Base-by-base conservation (phyloP, 495 filamentous ascomycete genomes). In the Trichoderma erinaceum region DNA sequence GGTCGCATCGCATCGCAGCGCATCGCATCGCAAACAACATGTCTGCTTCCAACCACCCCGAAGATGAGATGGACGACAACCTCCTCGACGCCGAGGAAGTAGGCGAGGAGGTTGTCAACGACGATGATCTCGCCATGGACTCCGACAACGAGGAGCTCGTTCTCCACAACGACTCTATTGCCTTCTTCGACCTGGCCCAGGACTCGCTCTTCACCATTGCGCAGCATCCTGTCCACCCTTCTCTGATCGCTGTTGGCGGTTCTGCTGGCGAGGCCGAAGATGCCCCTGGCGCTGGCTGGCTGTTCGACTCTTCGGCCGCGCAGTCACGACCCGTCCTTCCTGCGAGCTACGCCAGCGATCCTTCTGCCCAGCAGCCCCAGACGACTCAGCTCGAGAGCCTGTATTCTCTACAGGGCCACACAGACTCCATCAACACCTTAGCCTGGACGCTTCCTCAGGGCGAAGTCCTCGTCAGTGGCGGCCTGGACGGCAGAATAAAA, bases 151-250 rank as follows among this genome's bases (percentile, higher is more conserved):
- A 93, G 75, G 91, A 93, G 73, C 86, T 97, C 65, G 79, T 82
- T 41, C 82, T 98, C 18, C 84, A 93, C 68, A 98, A 98, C 79
- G 93, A 98, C 82, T 93, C 90, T 68, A 80, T 86, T 69, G 96
- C 93, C 66, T 92, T 97, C 79, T 97, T 97, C 77, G 95, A 97
- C 79, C 74, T 75, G 2, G 92, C 97, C 82, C 88, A 83, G 63
- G 92, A 97, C 81, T 90, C 87, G 63, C 89, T 99, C 67, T 98
- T 97, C 81, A 89, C 89, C 75, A 91, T 99, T 73, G 92, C 92
- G 41, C 91, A 95, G 71, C 96, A 99, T 75, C 96, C 96, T 3
- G 78, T 88, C 15, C 82, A 89, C 71, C 88, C 90, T 35, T 80
- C 87, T 21, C 88, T 97, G 61, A 82, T 97, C 68, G 88, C 94